phyloP scores from a whole-genome alignment of 1,284 basidiomycete genomes.

The Trichosporon sp. region DNA sequence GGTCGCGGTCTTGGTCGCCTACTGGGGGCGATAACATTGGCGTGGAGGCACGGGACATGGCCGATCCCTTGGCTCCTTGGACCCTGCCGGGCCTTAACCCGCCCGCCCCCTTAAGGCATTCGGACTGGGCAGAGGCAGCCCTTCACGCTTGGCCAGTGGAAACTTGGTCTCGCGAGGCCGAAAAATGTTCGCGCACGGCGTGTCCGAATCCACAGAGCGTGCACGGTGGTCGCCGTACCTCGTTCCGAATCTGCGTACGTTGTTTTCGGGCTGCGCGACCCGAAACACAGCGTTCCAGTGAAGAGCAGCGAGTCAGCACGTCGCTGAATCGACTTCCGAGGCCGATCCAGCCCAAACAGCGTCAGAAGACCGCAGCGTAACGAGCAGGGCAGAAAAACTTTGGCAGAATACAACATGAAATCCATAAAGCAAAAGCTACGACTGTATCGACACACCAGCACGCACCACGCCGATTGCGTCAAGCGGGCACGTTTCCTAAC shows the following conservation, averaged over 20 bases:
- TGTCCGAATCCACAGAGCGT: background rate
- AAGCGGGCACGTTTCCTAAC: conserved; percentile 40
- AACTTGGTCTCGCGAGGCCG: background rate
- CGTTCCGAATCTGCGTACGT: background rate
- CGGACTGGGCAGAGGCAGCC: background rate
- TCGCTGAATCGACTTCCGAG: too few relatives aligned
- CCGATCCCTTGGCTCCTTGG: background rate
- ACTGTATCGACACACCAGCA: conserved; percentile 46
- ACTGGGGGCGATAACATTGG: background rate
- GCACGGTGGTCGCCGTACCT: background rate
- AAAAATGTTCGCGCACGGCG: background rate
- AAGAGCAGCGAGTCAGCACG: background rate
- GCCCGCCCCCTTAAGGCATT: background rate
- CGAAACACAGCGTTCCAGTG: background rate
- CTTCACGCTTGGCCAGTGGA: background rate
- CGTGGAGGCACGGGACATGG: background rate
- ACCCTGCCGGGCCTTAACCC: background rate
- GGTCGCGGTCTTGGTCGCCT: too few relatives aligned
- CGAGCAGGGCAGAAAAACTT: background rate
- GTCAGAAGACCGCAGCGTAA: too few relatives aligned
- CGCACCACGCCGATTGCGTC: conserved; percentile 22
- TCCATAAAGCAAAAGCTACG: background rate
- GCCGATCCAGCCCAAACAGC: too few relatives aligned
- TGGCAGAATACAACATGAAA: background rate
- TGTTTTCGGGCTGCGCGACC: background rate